Base-by-base conservation (phyloP, 2,329 filamentous ascomycete genomes). In the Coleophoma eucalyptorum region DNA sequence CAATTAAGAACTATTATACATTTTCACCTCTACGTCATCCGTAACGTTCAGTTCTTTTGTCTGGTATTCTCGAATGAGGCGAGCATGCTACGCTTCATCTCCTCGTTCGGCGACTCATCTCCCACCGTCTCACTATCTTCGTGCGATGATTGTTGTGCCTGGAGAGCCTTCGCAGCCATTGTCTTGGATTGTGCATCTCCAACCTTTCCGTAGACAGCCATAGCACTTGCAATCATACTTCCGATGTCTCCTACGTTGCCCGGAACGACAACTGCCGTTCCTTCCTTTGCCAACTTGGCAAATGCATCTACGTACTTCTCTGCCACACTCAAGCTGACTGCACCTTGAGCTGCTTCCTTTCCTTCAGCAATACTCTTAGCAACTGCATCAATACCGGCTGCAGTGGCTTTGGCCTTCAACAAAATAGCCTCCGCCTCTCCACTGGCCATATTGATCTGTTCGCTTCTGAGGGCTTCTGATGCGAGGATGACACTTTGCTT, bases 231-330 rank as follows among this genome's bases (percentile, higher is more conserved):
- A 68, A 99, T 97, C 92, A 99, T 96, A 60, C 90, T 84, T 49
- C 90, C 87, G 61, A 99, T 92, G 67, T 99, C 94, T 54, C 94
- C 94, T 35, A 99, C 90, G 65, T 99, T 97, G 11, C 94, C 94
- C 1, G 94, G 94, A 13, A 99, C 92, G 18, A 99, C 90, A 26
- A 99, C 87, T 4, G 91, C 89, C 3, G 94, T 99, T 62, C 94
- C 90, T 75, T 99, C 92, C 73, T 93, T 94, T 46, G 94, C 94
- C 60, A 99, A 76, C 66, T 92, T 90, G 59, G 81, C 86, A 65
- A 97, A 99, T 4, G 94, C 94, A 43, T 95, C 93, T 48, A 99
- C 94, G 63, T 99, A 99, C 72, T 97, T 96, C 80, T 99, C 94
- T 0, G 94, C 94, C 8, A 99, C 90, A 13, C 81, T 89, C 55